phyloP scores from a whole-genome alignment of 345 rosid species.

The Lumnitzera littorea region DNA sequence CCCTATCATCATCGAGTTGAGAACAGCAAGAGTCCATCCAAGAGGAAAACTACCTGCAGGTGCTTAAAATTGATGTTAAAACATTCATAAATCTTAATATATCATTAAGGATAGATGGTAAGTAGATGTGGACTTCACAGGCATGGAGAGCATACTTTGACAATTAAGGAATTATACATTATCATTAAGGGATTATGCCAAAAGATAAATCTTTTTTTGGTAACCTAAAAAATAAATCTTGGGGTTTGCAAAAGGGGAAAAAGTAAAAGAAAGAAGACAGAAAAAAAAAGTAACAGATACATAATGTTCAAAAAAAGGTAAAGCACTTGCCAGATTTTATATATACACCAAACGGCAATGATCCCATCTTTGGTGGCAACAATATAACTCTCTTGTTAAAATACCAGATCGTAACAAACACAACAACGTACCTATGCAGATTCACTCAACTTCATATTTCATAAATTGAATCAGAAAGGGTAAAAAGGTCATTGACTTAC shows the following conservation, averaged over 20 bases:
- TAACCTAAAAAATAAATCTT: not conserved
- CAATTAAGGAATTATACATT: too few species aligned
- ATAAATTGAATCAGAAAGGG: conserved; percentile 10
- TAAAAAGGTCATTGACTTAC: conserved; percentile 31
- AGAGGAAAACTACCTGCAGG: conserved; percentile 80
- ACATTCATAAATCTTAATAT: not conserved
- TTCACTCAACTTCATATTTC: not conserved
- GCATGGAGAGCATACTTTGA: too few species aligned
- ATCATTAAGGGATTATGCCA: not conserved
- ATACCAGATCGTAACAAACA: conserved; percentile 52
- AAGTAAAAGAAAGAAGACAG: not conserved
- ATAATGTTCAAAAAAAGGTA: not conserved
- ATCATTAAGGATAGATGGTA: not conserved
- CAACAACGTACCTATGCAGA: conserved; percentile 57
- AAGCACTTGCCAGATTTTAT: conserved; percentile 72
- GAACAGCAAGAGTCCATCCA: conserved; percentile 84
- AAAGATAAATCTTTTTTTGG: not conserved
- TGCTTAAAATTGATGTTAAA: conserved; percentile 5
- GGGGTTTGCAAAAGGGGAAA: not conserved
- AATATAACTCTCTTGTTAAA: conserved; percentile 72
- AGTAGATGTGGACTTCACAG: too few species aligned
- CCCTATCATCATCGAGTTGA: conserved; percentile 68
- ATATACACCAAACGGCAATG: conserved; percentile 70
- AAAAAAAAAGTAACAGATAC: not conserved
- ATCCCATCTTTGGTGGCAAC: conserved; percentile 72